Percentiles rank a stretch among this genome's conserved stretches.
These are phyloP conservation scores for Candida xyloterini DNA, from an alignment of 805 yeast genomes.

Conservation along the genomic window DNA sequence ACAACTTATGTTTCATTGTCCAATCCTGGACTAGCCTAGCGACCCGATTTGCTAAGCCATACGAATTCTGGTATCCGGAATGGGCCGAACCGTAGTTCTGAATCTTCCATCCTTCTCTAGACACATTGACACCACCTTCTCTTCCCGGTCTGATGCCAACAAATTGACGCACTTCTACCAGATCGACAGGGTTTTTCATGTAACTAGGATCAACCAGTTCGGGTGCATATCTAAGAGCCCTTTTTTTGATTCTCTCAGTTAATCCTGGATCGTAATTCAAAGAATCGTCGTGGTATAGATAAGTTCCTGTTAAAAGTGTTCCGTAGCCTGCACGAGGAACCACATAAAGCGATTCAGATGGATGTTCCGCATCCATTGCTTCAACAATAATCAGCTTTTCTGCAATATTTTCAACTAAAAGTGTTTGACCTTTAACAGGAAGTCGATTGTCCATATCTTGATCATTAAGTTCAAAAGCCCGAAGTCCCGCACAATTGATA, in stretches of 20 bases:
- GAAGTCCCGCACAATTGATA: slow-evolving; percentile 54
- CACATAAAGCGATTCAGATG: slow-evolving; percentile 50
- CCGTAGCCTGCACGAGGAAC: slow-evolving; percentile 71
- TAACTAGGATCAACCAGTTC: slow-evolving; percentile 36
- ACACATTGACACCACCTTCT: slow-evolving; percentile 51
- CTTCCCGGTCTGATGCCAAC: slow-evolving; percentile 75
- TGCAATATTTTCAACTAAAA: slow-evolving; percentile 47
- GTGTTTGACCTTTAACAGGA: slow-evolving; percentile 59
- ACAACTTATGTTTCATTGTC: slow-evolving; percentile 1
- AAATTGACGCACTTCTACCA: slow-evolving; percentile 51
- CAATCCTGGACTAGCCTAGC: slow-evolving; percentile 20
- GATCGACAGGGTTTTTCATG: slow-evolving; percentile 36
- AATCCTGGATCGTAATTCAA: slow-evolving; percentile 43
- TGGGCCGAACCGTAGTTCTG: slow-evolving; percentile 77
- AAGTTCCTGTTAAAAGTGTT: slow-evolving; percentile 55
- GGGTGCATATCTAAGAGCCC: slow-evolving; percentile 50
- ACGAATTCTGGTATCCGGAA: slow-evolving; percentile 61
- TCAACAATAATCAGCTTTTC: slow-evolving; percentile 35
- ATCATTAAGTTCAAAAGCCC: slow-evolving; percentile 44
- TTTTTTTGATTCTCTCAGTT: slow-evolving; percentile 40
- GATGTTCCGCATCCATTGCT: slow-evolving; percentile 29
- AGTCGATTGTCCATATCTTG: slow-evolving; percentile 40
- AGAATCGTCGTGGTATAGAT: slow-evolving; percentile 23
- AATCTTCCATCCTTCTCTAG: slow-evolving; percentile 34
- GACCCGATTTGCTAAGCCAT: slow-evolving; percentile 26